Base-by-base conservation (phyloP, 345 rosid species). In the Arabis hirsuta region DNA sequence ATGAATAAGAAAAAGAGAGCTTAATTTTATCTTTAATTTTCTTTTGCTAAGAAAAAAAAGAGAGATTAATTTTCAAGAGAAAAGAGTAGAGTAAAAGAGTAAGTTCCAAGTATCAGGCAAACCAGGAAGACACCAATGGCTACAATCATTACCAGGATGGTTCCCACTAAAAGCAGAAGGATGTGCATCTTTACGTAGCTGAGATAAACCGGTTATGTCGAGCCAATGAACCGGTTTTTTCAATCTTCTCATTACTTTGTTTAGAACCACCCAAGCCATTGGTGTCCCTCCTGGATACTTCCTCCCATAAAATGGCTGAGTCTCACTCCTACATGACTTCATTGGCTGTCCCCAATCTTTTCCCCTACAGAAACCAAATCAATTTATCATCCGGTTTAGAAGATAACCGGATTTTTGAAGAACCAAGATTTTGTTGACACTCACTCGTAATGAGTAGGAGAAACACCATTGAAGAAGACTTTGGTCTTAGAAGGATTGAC, bases 91-190 rank as follows among this genome's bases (percentile, higher is more conserved):
- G 74, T 84, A 95, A 8, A 95, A 68, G 62, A 91, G 89, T 16
- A 78, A 0, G 69, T 88, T 95, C 99, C 97, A 95, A 34, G 94
- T 82, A 80, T 91, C 99, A 3, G 99, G 99, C 81, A 95, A 76
- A 5, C 99, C 99, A 36, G 97, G 97, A 22, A 95, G 82, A 73
- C 99, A 95, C 99, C 99, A 91, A 55, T 94, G 98, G 84, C 89
- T 85, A 61, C 98, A 94, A 13, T 94, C 98, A 0, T 61, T 73
- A 26, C 82, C 84, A 2, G 70, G 66, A 26, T 63, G 85, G 13
- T 61, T 71, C 3, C 84, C 85, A 26, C 92, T 74, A 39, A 77
- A 90, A 1, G 69, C 76, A 0, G 89, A 80, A 2, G 99, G 99
- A 71, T 95, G 99, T 0, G 84, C 99, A 27, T 90, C 96, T 74